Evolutionary conservation across 2,329 filamentous ascomycete genomes (phyloP).

Genomic region (Daldinia eschscholtzii): DNA sequence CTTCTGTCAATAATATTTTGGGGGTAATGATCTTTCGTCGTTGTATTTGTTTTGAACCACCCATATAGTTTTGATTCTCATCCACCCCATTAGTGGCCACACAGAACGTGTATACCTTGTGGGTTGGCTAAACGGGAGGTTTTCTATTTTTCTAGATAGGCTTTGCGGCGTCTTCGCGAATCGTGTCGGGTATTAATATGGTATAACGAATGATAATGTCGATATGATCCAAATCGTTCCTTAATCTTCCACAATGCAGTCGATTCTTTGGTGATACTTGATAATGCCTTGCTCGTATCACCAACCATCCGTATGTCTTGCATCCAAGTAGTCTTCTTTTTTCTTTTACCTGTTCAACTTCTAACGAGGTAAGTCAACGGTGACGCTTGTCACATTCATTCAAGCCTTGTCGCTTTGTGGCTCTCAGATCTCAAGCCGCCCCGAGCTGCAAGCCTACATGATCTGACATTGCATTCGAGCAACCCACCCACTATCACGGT

Average conservation of each 20-base stretch:
- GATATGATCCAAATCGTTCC: background rate
- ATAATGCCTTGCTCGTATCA: background rate
- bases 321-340: background rate
- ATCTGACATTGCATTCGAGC: constrained; percentile 32
- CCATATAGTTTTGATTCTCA: background rate
- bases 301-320: background rate
- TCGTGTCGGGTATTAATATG: constrained; percentile 1
- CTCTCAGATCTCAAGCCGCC: constrained; percentile 29
- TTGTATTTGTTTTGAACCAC: background rate
- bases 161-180: background rate
- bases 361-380: background rate
- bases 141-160: constrained; percentile 2
- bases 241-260: background rate
- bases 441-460: constrained; percentile 16
- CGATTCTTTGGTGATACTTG: constrained; percentile 11
- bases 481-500: constrained; percentile 23
- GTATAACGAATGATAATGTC: constrained; percentile 4
- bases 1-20: constrained; percentile 11
- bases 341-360: background rate
- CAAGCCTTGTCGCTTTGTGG: constrained; percentile 15
- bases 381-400: constrained; percentile 10
- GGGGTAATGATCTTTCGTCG: background rate
- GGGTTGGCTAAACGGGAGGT: constrained; percentile 15
- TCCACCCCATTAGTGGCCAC: background rate
- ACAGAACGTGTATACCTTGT: constrained; percentile 25